phyloP scores from a whole-genome alignment of 352 stramenopile genomes.

The Blastocystis sp. region DNA sequence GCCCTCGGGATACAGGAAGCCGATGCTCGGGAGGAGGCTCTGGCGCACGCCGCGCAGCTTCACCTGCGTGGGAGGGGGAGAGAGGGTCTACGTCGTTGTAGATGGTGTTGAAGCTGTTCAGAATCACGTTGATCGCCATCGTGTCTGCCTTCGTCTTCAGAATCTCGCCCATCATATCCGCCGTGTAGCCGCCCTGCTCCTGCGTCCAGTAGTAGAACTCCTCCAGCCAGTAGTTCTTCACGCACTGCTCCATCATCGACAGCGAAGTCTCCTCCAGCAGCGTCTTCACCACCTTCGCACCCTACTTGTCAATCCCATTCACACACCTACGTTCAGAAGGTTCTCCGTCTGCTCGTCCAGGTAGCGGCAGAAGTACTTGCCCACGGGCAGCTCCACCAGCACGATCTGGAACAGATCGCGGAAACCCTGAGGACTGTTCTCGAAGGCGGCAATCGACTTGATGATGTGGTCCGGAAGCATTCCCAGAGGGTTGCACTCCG shows the following conservation, averaged over 20 bases:
- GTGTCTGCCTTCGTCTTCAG: conserved; percentile 83
- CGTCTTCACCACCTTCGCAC: conserved; percentile 72
- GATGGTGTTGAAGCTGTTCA: conserved; percentile 90
- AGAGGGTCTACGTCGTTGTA: conserved; percentile 68
- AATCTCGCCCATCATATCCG: conserved; percentile 89
- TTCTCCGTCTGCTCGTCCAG: conserved; percentile 78
- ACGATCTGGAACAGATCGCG: conserved; percentile 96
- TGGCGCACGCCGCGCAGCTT: conserved; percentile 84
- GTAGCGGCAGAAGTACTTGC: conserved; percentile 80
- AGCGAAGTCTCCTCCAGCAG: conserved; percentile 96
- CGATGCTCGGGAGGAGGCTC: conserved; percentile 88
- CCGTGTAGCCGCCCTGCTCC: conserved; percentile 85
- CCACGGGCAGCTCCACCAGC: conserved; percentile 94
- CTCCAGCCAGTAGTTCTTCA: conserved; percentile 92
- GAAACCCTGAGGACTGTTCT: conserved; percentile 89
- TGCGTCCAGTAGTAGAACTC: conserved; percentile 85
- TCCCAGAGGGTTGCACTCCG: conserved; percentile 89
- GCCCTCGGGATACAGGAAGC: conserved; percentile 87
- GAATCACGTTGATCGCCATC: conserved; percentile 96
- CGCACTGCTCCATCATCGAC: conserved; percentile 95
- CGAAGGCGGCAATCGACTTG: conserved; percentile 92
- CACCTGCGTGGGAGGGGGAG: background rate
- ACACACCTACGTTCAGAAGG: background rate
- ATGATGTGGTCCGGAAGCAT: conserved; percentile 98
- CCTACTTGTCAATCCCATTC: background rate